phyloP scores from a whole-genome alignment of 495 filamentous ascomycete genomes.

The Lophiotrema nucula region DNA sequence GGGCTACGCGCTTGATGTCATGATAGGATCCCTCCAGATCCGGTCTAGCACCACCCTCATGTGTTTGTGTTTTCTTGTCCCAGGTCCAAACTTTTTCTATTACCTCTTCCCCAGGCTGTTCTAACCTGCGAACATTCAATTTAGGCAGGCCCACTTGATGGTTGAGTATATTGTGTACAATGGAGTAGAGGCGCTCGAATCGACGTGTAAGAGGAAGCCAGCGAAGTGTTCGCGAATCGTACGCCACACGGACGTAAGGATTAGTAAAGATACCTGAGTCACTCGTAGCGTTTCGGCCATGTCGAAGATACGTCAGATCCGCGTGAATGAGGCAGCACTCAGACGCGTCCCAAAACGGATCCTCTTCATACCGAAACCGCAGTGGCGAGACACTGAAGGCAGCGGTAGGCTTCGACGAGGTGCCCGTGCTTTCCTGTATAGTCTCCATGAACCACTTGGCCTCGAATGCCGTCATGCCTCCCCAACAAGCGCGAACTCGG shows the following conservation, averaged over 20 bases:
- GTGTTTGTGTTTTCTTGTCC: neutral
- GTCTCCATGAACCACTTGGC: constrained; percentile 56
- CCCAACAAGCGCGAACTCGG: constrained; percentile 73
- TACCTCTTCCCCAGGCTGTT: constrained; percentile 20
- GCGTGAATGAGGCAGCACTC: constrained; percentile 63
- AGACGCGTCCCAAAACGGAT: constrained; percentile 69
- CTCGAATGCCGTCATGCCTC: constrained; percentile 76
- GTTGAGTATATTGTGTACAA: constrained; percentile 25
- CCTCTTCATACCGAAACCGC: constrained; percentile 64
- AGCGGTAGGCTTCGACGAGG: neutral
- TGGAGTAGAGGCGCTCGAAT: constrained; percentile 24
- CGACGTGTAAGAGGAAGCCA: constrained; percentile 34
- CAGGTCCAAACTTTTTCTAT: constrained; percentile 9
- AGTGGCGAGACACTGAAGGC: constrained; percentile 42
- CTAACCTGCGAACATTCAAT: constrained; percentile 15
- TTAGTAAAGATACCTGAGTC: constrained; percentile 39
- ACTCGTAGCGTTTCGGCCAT: neutral
- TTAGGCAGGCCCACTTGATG: constrained; percentile 12
- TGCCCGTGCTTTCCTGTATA: neutral
- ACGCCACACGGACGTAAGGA: constrained; percentile 38
- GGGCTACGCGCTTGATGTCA: constrained; percentile 8
- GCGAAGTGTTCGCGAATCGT: constrained; percentile 20
- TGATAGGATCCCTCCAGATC: neutral
- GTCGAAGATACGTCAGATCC: constrained; percentile 23
- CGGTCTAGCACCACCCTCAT: neutral